A percentile compares a stretch with the other conserved stretches of the same genome.
Evolutionary conservation across 345 rosid genomes (phyloP).

Genomic region (Lenwebbia sp.): DNA sequence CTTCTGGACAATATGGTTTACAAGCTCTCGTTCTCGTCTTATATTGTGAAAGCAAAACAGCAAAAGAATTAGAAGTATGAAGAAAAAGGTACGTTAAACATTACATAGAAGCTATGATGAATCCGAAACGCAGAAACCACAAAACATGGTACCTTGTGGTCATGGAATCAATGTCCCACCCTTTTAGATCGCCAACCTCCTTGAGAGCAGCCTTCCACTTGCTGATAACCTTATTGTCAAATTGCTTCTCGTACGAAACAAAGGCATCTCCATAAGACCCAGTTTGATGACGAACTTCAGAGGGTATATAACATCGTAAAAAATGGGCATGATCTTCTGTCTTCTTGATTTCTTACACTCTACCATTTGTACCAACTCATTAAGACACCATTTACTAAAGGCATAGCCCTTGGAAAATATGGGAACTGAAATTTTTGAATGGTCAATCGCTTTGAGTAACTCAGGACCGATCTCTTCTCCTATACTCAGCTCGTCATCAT

Average conservation of each 20-base stretch:
- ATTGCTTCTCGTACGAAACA: too few species aligned
- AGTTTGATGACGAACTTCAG: too few species aligned
- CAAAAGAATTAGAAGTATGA: background rate
- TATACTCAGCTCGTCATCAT: background rate
- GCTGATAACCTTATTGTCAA: too few species aligned
- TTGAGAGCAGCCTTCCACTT: too few species aligned
- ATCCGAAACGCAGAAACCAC: background rate
- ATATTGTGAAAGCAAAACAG: background rate
- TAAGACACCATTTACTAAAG: too few species aligned
- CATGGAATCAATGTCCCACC: background rate
- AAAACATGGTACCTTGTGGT: background rate
- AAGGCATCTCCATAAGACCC: too few species aligned
- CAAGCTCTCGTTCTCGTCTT: background rate
- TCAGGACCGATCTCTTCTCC: background rate
- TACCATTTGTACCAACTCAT: too few species aligned
- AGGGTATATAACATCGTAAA: too few species aligned
- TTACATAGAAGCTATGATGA: background rate
- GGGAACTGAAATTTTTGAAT: background rate
- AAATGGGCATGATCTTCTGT: too few species aligned
- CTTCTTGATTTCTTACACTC: too few species aligned
- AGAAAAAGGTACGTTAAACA: background rate
- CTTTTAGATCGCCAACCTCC: background rate
- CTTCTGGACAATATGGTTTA: background rate
- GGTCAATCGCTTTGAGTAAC: background rate
- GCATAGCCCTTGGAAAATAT: too few species aligned